Evolutionary conservation across 495 filamentous ascomycete genomes (phyloP).

Genomic region (Trichodelitschia bisporula): DNA sequence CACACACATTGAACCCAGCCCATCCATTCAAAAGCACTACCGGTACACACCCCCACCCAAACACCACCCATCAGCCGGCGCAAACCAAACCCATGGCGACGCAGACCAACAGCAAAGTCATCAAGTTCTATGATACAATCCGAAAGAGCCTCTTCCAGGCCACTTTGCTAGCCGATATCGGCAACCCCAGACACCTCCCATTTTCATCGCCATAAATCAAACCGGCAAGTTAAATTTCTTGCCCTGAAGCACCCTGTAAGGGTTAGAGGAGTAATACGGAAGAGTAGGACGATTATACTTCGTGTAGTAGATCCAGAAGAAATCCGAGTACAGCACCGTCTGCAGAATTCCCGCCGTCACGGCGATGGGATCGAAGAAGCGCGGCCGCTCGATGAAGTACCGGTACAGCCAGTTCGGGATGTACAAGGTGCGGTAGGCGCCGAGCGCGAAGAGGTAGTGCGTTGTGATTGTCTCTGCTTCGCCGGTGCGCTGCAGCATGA

Average conservation of each 20-base stretch:
- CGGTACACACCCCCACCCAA: too few relatives aligned
- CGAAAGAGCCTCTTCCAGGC: too few relatives aligned
- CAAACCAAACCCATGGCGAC: too few relatives aligned
- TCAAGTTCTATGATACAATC: too few relatives aligned
- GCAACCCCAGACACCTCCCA: too few relatives aligned
- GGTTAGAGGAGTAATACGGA: background rate
- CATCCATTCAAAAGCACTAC: too few relatives aligned
- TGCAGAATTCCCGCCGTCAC: conserved; percentile 74
- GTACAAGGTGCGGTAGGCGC: conserved; percentile 74
- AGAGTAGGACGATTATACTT: conserved; percentile 25
- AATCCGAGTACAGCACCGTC: conserved; percentile 89
- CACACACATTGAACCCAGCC: too few relatives aligned
- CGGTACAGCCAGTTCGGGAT: conserved; percentile 97
- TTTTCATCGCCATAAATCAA: too few relatives aligned
- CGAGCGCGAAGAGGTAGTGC: conserved; percentile 93
- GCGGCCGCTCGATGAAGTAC: conserved; percentile 39
- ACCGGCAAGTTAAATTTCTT: conserved; percentile 15
- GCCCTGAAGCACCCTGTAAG: conserved; percentile 11
- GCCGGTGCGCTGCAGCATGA: conserved; percentile 91
- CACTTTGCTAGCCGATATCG: too few relatives aligned
- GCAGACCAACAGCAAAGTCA: too few relatives aligned
- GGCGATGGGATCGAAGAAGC: conserved; percentile 54
- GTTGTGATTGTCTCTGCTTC: conserved; percentile 97
- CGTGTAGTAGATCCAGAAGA: conserved; percentile 98
- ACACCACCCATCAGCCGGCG: too few relatives aligned